Percentiles rank a stretch among this genome's conserved stretches.
Evolutionary conservation across 148 eudicot genomes (phyloP).

Genomic region (Amaranthus hypochondriacus): DNA sequence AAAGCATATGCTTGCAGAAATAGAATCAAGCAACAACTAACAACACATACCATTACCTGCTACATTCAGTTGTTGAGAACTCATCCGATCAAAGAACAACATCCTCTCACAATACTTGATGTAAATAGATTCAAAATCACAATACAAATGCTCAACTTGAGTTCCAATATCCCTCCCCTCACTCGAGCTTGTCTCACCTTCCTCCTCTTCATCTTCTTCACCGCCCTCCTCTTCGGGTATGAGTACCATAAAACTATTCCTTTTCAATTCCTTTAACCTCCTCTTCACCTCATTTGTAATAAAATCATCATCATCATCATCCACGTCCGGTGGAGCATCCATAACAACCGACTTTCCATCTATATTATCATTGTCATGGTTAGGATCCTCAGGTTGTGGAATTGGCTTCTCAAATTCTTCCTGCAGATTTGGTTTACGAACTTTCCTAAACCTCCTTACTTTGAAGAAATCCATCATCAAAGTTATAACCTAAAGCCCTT

Average conservation of each 20-base stretch:
- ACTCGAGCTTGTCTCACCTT: constrained; percentile 66
- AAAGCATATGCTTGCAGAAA: neutral
- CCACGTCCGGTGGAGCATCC: constrained; percentile 47
- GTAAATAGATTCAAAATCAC: constrained; percentile 74
- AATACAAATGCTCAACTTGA: constrained; percentile 65
- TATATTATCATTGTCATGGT: constrained; percentile 33
- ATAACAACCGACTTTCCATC: constrained; percentile 42
- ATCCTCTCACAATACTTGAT: constrained; percentile 80
- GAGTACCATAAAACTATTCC: constrained; percentile 92
- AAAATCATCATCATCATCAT: constrained; percentile 92
- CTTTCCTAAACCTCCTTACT: constrained; percentile 57
- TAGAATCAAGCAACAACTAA: constrained; percentile 15
- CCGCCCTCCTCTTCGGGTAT: constrained; percentile 85
- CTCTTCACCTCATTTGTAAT: constrained; percentile 87
- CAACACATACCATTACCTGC: constrained; percentile 64
- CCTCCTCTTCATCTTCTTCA: constrained; percentile 61
- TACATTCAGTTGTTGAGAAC: constrained; percentile 76
- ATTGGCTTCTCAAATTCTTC: constrained; percentile 41
- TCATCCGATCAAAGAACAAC: constrained; percentile 76
- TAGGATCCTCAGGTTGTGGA: constrained; percentile 48
- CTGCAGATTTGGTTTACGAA: constrained; percentile 40
- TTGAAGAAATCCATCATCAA: constrained; percentile 68
- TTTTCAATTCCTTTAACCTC: constrained; percentile 79
- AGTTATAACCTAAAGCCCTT: neutral
- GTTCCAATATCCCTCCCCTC: constrained; percentile 75